Conservation (phyloP, 805 yeast genomes). For the Yarrowia sp. region DNA sequence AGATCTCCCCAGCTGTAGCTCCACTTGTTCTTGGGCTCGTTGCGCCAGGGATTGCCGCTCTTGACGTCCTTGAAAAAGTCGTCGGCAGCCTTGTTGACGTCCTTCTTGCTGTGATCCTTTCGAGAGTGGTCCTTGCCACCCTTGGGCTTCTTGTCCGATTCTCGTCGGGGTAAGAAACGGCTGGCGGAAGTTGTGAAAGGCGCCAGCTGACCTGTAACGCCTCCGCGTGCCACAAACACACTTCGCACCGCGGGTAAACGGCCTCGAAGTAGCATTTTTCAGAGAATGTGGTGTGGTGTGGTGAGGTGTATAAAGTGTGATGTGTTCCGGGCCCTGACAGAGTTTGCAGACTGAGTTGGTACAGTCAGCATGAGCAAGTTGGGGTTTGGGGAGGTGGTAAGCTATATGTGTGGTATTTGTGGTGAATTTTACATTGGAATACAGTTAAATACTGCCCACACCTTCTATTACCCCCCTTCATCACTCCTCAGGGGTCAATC, state of each 20-base stretch:
- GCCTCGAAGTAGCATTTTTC: conserved; percentile 18
- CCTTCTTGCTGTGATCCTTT: not conserved
- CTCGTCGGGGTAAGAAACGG: not conserved
- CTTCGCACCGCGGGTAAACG: conserved; percentile 21
- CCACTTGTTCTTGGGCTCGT: conserved; percentile 16
- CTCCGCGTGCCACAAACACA: conserved; percentile 9
- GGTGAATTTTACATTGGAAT: too few relatives aligned
- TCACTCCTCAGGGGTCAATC: not conserved
- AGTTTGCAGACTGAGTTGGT: not conserved
- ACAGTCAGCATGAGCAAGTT: not conserved
- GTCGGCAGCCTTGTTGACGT: not conserved
- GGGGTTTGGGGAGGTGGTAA: not conserved
- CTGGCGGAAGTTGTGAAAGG: not conserved
- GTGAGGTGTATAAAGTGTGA: not conserved
- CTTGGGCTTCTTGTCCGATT: conserved; percentile 17
- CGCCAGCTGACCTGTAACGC: not conserved
- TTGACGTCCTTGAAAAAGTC: conserved; percentile 11
- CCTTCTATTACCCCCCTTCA: not conserved
- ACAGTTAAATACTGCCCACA: not conserved
- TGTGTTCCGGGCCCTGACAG: not conserved
- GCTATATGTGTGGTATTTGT: too few relatives aligned
- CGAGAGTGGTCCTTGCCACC: conserved; percentile 13
- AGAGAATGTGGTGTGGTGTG: not conserved
- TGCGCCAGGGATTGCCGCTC: conserved; percentile 10
- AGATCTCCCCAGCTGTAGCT: conserved; percentile 3